These are phyloP conservation scores for Stellera chamaejasme DNA, from an alignment of 345 rosid genomes.

Conservation along the genomic window DNA sequence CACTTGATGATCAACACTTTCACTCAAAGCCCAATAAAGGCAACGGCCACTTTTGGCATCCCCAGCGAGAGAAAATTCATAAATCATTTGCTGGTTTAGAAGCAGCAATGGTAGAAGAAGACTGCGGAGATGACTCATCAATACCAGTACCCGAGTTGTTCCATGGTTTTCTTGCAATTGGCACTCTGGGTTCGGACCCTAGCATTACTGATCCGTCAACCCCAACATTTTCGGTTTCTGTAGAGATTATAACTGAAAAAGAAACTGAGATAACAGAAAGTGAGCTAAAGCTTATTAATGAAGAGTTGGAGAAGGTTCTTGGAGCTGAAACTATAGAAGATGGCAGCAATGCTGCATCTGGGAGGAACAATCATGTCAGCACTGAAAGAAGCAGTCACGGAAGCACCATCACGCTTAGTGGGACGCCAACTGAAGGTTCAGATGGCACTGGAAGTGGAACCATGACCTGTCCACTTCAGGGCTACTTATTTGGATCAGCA, in stretches of 20 bases:
- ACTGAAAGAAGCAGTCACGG: constrained; percentile 71
- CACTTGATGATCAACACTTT: constrained; percentile 46
- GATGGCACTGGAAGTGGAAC: constrained; percentile 42
- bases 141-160: constrained; percentile 50
- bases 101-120: constrained; percentile 36
- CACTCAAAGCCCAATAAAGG: constrained; percentile 36
- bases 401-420: constrained; percentile 63
- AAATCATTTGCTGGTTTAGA: constrained; percentile 46
- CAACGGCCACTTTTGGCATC: constrained; percentile 29
- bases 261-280: constrained; percentile 66
- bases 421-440: constrained; percentile 48
- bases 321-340: constrained; percentile 60
- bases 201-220: constrained; percentile 40
- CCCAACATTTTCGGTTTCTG: constrained; percentile 56
- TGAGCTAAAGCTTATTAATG: constrained; percentile 58
- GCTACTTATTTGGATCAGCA: constrained; percentile 65
- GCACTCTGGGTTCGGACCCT: constrained; percentile 62
- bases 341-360: constrained; percentile 44
- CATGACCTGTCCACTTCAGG: constrained; percentile 64
- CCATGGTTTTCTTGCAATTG: constrained; percentile 78
- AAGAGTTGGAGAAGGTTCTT: constrained; percentile 68
- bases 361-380: constrained; percentile 65
- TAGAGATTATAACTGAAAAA: constrained; percentile 54
- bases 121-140: constrained; percentile 35
- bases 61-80: constrained; percentile 31